Base-by-base conservation (phyloP, 202 grass and related monocot genomes). In the Dendrocalamus latiflorus region DNA sequence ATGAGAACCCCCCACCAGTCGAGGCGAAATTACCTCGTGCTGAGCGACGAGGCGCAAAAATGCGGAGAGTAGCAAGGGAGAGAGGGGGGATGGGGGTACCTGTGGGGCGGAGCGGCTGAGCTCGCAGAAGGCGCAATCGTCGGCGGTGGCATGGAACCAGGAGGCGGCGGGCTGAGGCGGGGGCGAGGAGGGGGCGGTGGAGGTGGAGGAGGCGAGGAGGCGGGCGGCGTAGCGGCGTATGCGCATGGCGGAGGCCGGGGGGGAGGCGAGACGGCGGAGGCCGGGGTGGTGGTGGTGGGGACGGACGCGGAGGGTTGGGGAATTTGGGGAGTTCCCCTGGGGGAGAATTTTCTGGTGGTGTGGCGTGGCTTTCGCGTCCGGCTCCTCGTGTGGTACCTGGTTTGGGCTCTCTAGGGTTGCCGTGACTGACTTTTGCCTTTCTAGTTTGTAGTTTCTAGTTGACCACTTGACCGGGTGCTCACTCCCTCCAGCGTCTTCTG, bases 141-240 rank as follows among this genome's bases (percentile, higher is more conserved):
- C 88, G 54, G 5, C 70, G 69, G 75, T 78, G 73, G 73, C 34
- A 75, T 84, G 79, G 80, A 79, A 81, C 88, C 84, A 87, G 54
- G 88, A 11, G 36, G 79, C 58, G 4, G 72, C 50, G 70, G 75
- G 74, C 42, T 26, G 75, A 1, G 62, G 69, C 34, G 75, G 75
- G 10, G 75, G 37, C 41, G 83, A 37, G 43, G 79, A 43, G 7
- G 81, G 2, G 43, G 76, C 6, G 36, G 69, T 4, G 62, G 77
- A 2, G 54, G 76, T 9, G 14, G 88, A 68, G 61, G 79, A 74
- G 34, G 81, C 70, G 71, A 90, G 88, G 75, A 90, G 88, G 62
- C 84, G 84, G 36, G 88, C 88, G 47, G 88, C 88, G 84, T 90
- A 84, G n/a, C 88, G 80, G 55, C 88, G 88, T 84, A 90, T 90